Conservation (phyloP, 768 basidiomycete species). For the Suillus lakei region DNA sequence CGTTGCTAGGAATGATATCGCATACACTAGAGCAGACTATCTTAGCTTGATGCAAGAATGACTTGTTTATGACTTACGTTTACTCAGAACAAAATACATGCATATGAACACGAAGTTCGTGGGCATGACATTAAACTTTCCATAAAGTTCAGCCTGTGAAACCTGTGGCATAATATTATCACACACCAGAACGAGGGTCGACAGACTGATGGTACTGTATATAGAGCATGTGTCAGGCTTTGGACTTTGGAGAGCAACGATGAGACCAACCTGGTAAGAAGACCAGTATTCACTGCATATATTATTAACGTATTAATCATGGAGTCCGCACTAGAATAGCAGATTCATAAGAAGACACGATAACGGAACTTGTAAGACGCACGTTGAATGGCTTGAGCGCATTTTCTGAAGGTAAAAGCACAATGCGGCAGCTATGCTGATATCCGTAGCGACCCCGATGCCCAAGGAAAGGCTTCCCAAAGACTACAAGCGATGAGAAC, state of each 20-base stretch:
- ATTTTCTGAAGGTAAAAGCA: conserved; percentile 59
- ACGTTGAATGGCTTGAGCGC: conserved; percentile 54
- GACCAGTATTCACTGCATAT: conserved; percentile 69
- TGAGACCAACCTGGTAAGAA: conserved; percentile 56
- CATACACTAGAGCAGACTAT: conserved; percentile 50
- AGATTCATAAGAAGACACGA: conserved; percentile 5
- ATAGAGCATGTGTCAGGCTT: conserved; percentile 6
- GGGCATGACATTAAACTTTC: conserved; percentile 59
- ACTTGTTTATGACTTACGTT: conserved; percentile 49
- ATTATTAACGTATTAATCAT: conserved; percentile 59
- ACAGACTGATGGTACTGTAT: conserved; percentile 37
- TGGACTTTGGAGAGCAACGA: neutral
- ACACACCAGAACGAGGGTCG: conserved; percentile 62
- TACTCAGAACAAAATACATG: conserved; percentile 68
- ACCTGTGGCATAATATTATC: neutral
- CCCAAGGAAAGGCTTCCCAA: conserved; percentile 54
- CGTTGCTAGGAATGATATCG: conserved; percentile 70
- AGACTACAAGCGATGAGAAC: conserved; percentile 34
- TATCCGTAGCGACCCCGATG: conserved; percentile 55
- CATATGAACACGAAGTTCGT: conserved; percentile 62
- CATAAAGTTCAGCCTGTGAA: neutral
- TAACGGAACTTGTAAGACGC: conserved; percentile 18
- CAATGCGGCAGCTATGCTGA: conserved; percentile 54
- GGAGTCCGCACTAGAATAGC: conserved; percentile 50
- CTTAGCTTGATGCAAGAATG: conserved; percentile 5